phyloP scores from a whole-genome alignment of 2,329 filamentous ascomycete genomes.

The Xylaria sp. region DNA sequence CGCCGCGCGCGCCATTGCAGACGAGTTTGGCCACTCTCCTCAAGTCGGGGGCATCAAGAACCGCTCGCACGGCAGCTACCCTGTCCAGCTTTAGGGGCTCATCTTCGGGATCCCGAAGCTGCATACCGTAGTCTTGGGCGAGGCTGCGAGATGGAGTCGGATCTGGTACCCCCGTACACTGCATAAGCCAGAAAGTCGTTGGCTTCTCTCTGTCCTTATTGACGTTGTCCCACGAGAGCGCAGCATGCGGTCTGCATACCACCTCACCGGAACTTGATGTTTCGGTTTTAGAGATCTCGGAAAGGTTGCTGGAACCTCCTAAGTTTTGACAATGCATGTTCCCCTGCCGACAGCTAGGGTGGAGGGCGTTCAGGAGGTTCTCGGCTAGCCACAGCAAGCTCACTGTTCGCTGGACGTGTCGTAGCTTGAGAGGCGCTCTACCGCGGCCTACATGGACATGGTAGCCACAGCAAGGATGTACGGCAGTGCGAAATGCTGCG shows the following conservation, averaged over 20 bases:
- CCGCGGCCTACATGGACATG: conserved; percentile 24
- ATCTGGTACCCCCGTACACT: neutral
- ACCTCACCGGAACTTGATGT: neutral
- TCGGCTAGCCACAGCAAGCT: conserved; percentile 19
- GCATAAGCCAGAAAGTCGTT: neutral
- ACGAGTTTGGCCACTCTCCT: neutral
- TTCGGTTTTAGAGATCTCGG: neutral
- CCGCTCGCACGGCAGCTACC: neutral
- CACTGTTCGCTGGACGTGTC: conserved; percentile 15
- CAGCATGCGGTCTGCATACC: neutral
- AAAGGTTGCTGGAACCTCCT: conserved; percentile 1
- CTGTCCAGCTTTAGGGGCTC: neutral
- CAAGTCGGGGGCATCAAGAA: neutral
- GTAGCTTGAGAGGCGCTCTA: neutral
- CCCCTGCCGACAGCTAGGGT: conserved; percentile 15
- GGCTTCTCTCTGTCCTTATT: conserved; percentile 11
- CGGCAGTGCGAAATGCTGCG: conserved; percentile 11
- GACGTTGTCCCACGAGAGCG: neutral
- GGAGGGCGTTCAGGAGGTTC: conserved; percentile 13
- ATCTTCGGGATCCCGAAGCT: neutral
- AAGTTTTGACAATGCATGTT: conserved; percentile 13
- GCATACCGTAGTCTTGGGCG: neutral
- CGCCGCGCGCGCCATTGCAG: neutral
- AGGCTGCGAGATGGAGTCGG: neutral
- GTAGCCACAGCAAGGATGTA: conserved; percentile 20